Conservation (phyloP, 352 stramenopile species). For the Pythium phragmiticola region DNA sequence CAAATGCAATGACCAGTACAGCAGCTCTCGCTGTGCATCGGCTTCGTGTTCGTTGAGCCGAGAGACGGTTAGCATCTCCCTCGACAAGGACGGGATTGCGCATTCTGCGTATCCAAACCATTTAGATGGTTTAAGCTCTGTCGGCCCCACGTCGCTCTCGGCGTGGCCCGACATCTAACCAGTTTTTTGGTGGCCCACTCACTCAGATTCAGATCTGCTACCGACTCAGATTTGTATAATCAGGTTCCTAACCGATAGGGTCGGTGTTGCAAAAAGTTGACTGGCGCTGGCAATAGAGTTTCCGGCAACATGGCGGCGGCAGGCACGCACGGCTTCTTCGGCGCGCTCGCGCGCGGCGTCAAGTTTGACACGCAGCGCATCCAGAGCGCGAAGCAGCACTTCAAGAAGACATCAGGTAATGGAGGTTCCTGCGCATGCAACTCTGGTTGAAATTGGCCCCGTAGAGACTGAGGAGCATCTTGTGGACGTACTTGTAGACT, state of each 20-base stretch:
- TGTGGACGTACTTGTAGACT: conserved; percentile 8
- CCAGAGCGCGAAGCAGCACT: conserved; percentile 57
- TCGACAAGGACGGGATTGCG: conserved; percentile 93
- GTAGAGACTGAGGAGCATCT: conserved; percentile 2
- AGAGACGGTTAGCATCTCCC: conserved; percentile 95
- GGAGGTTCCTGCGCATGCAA: neutral
- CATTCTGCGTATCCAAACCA: conserved; percentile 78
- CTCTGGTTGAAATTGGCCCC: neutral
- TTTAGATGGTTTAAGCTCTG: conserved; percentile 87
- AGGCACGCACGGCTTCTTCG: conserved; percentile 53
- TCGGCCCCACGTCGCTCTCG: conserved; percentile 12
- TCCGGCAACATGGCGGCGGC: conserved; percentile 27
- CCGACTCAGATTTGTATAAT: neutral
- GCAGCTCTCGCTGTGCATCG: neutral
- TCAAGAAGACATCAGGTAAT: conserved; percentile 44
- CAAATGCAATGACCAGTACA: conserved; percentile 23
- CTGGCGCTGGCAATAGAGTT: conserved; percentile 10
- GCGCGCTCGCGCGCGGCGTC: conserved; percentile 62
- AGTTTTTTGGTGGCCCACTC: conserved; percentile 44
- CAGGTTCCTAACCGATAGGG: conserved; percentile 8
- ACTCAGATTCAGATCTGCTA: neutral
- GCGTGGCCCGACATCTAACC: conserved; percentile 53
- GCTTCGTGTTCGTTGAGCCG: conserved; percentile 90
- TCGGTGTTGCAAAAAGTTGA: conserved; percentile 1
- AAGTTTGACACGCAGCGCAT: conserved; percentile 64